phyloP scores from a whole-genome alignment of 352 stramenopile genomes.

The Globisporangium megalacanthum region DNA sequence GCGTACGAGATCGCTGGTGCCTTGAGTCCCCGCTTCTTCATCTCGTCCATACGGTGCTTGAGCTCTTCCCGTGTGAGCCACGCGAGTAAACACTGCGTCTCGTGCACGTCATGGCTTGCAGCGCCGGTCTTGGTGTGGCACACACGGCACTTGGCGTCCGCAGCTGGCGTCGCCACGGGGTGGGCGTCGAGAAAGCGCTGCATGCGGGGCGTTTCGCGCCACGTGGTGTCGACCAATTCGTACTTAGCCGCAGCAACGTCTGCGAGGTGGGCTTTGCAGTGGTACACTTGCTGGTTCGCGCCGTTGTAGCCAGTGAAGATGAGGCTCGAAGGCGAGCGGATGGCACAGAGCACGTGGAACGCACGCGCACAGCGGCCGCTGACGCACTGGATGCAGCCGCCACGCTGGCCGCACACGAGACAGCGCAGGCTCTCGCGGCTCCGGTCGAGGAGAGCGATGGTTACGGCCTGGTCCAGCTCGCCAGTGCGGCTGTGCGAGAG shows the following conservation, averaged over 20 bases:
- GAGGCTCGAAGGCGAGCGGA: constrained; percentile 56
- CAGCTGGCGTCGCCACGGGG: constrained; percentile 3
- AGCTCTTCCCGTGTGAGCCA: constrained; percentile 50
- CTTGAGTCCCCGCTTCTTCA: constrained; percentile 30
- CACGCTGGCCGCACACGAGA: constrained; percentile 71
- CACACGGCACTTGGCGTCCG: constrained; percentile 47
- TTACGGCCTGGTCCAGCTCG: constrained; percentile 50
- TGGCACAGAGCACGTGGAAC: constrained; percentile 82
- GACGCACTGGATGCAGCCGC: constrained; percentile 85
- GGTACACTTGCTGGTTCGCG: constrained; percentile 75
- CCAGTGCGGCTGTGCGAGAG: constrained; percentile 65
- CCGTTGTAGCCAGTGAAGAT: constrained; percentile 83
- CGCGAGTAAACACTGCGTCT: constrained; percentile 53
- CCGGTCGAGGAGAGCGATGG: constrained; percentile 58
- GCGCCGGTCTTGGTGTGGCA: constrained; percentile 44
- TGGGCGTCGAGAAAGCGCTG: constrained; percentile 21
- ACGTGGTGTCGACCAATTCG: constrained; percentile 67
- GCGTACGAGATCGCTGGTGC: constrained; percentile 37
- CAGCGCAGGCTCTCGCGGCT: constrained; percentile 74
- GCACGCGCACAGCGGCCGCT: constrained; percentile 74
- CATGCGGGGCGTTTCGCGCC: constrained; percentile 26
- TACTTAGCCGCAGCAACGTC: constrained; percentile 56
- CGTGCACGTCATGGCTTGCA: constrained; percentile 37
- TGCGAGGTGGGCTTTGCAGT: constrained; percentile 70
- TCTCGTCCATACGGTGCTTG: constrained; percentile 26